phyloP scores from a whole-genome alignment of 1,284 basidiomycete genomes.

The Ceraceosorus bombacis region DNA sequence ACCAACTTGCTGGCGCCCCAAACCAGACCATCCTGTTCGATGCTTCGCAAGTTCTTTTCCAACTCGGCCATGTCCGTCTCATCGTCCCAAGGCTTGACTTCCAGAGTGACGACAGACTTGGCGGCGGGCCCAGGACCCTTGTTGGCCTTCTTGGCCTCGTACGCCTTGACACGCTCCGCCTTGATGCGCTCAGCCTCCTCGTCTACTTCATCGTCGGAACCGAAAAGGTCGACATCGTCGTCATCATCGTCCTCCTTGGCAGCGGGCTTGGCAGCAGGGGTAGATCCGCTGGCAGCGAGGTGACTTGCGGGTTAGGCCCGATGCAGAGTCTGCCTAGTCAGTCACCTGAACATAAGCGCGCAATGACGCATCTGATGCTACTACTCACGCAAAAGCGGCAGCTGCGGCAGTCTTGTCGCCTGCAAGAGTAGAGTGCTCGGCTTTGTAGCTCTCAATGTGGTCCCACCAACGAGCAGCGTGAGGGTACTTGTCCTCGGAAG shows the following conservation, averaged over 20 bases:
- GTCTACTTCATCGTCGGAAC: slow-evolving; percentile 79
- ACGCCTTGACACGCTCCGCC: slow-evolving; percentile 87
- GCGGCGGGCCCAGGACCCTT: slow-evolving; percentile 59
- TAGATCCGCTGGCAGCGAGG: slow-evolving; percentile 50
- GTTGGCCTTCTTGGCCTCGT: slow-evolving; percentile 83
- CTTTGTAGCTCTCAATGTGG: slow-evolving; percentile 45
- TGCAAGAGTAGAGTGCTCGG: slow-evolving; percentile 38
- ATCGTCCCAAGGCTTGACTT: slow-evolving; percentile 97
- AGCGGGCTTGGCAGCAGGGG: slow-evolving; percentile 54
- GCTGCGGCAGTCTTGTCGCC: slow-evolving; percentile 47
- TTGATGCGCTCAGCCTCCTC: slow-evolving; percentile 89
- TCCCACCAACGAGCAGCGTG: slow-evolving; percentile 86
- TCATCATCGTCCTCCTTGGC: slow-evolving; percentile 68
- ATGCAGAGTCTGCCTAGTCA: slow-evolving; percentile 27
- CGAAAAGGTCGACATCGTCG: slow-evolving; percentile 87
- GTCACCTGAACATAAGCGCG: no score
- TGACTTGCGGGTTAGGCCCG: background rate
- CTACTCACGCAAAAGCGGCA: slow-evolving; percentile 23
- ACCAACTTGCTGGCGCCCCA: slow-evolving; percentile 85
- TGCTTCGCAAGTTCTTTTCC: slow-evolving; percentile 73
- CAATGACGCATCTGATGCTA: slow-evolving; percentile 21
- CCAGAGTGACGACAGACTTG: slow-evolving; percentile 86
- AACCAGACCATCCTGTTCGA: slow-evolving; percentile 83
- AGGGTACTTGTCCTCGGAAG: slow-evolving; percentile 58
- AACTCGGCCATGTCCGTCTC: slow-evolving; percentile 91